These are phyloP conservation scores for Xylariaceae sp. DNA, from an alignment of 2,329 filamentous ascomycete genomes.

Conservation along the genomic window DNA sequence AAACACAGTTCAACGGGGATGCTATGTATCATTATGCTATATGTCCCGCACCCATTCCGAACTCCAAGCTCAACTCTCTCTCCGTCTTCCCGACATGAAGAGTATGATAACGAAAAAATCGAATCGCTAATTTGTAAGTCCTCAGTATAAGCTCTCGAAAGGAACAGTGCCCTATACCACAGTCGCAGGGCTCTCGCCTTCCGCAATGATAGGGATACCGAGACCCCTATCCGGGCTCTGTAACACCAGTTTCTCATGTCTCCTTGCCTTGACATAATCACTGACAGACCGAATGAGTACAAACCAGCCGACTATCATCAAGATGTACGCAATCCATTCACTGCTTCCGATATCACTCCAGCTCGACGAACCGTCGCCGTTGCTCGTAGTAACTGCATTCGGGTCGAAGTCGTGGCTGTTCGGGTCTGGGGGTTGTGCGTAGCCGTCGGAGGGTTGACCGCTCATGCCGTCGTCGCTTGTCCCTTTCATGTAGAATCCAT, in stretches of 20 bases:
- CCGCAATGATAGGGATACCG: constrained; percentile 78
- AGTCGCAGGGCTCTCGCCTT: constrained; percentile 74
- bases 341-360: constrained; percentile 61
- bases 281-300: constrained; percentile 91
- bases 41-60: no score
- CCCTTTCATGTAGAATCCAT: constrained; percentile 91
- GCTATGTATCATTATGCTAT: no score
- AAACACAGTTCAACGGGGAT: no score
- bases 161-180: constrained; percentile 54
- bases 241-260: constrained; percentile 88
- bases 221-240: constrained; percentile 89
- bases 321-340: constrained; percentile 85
- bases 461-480: constrained; percentile 44
- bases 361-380: constrained; percentile 38
- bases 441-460: constrained; percentile 49
- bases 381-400: constrained; percentile 48
- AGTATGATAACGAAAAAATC: no score
- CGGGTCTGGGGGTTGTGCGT: constrained; percentile 74
- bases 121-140: no score
- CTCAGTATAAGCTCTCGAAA: no score
- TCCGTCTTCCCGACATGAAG: no score
- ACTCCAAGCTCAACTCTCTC: no score
- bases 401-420: constrained; percentile 89
- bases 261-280: constrained; percentile 81
- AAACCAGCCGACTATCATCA: constrained; percentile 99